Base-by-base conservation (phyloP, 2,329 filamentous ascomycete genomes). In the Samsoniella hepiali region DNA sequence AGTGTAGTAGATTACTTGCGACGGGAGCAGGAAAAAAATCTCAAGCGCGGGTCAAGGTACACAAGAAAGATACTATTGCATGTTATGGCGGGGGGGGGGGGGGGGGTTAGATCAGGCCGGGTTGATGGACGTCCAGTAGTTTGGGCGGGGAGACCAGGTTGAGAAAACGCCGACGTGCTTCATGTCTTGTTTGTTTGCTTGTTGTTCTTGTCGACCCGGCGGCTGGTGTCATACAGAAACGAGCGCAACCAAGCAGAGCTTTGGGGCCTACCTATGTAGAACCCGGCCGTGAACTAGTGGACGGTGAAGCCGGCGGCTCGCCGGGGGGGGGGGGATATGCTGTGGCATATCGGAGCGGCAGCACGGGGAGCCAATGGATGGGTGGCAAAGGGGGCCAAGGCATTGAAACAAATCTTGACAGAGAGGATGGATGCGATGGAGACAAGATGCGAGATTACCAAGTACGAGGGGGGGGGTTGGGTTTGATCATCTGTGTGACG, bases 361-460 rank as follows among this genome's bases (percentile, higher is more conserved):
- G 58, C 42, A 6, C 32, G 9, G 42, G 22, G 56, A 49, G 32
- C 58, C 58, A 60, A 60, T 60, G 58, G 58, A 53, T 60, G 27
- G 45, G 27, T 17, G 10, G 27, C 47, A 32, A 53, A 13, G 38
- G 29, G 58, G 47, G 38, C 58, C 29, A n/a, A 32, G 27, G 32
- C 22, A 22, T 22, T 22, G 22, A 22, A 22, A 22, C 22, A 22
- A 22, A 22, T 22, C 22, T 22, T 22, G 22, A 22, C 22, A 22
- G 22, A 22, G 22, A 22, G 22, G 22, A 22, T 22, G 22, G 22
- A 22, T 22, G 22, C 22, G 22, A 22, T 22, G 22, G 22, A 22
- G 22, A 22, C 22, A n/a, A n/a, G 40, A 34, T 22, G 34, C 54
- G 29, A 57, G 54, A 4, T 56, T 22, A 22, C 22, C 22, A 22